These are phyloP conservation scores for Onygenales sp. DNA, from an alignment of 2,329 filamentous ascomycete genomes.

Conservation along the genomic window DNA sequence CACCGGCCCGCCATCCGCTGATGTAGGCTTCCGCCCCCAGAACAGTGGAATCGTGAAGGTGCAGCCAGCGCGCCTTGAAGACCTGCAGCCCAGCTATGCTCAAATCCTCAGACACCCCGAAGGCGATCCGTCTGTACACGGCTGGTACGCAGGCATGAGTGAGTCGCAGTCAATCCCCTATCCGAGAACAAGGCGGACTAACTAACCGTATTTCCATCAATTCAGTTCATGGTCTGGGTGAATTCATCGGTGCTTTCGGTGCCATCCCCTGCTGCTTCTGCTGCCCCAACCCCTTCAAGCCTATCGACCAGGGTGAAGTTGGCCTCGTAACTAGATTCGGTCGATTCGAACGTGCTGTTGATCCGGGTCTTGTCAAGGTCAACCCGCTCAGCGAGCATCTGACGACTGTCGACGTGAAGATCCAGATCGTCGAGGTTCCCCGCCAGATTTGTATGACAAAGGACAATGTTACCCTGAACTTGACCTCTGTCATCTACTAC, in stretches of 20 bases:
- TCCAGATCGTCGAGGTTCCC: constrained; percentile 93
- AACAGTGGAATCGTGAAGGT: constrained; percentile 53
- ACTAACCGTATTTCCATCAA: constrained; percentile 8
- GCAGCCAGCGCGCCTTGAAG: constrained; percentile 69
- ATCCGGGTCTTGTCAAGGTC: constrained; percentile 93
- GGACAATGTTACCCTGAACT: constrained; percentile 89
- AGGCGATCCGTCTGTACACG: constrained; percentile 60
- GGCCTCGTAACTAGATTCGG: constrained; percentile 95
- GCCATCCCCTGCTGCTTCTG: constrained; percentile 84
- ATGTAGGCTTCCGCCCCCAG: constrained; percentile 39
- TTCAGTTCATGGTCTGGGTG: constrained; percentile 63
- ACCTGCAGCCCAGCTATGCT: constrained; percentile 77
- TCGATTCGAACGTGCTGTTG: constrained; percentile 84
- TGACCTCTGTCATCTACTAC: constrained; percentile 98
- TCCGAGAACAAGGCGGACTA: not conserved
- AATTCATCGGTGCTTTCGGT: constrained; percentile 65
- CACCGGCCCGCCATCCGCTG: constrained; percentile 3
- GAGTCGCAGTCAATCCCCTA: constrained; percentile 23
- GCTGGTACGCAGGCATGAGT: constrained; percentile 89
- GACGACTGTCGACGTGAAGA: constrained; percentile 95
- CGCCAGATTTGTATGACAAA: constrained; percentile 99
- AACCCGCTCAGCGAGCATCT: constrained; percentile 89
- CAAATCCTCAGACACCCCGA: constrained; percentile 49
- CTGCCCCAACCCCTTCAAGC: constrained; percentile 94
- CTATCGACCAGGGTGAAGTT: constrained; percentile 84